Conservation (phyloP, 2,329 filamentous ascomycete species). For the Aspergillus neotritici region DNA sequence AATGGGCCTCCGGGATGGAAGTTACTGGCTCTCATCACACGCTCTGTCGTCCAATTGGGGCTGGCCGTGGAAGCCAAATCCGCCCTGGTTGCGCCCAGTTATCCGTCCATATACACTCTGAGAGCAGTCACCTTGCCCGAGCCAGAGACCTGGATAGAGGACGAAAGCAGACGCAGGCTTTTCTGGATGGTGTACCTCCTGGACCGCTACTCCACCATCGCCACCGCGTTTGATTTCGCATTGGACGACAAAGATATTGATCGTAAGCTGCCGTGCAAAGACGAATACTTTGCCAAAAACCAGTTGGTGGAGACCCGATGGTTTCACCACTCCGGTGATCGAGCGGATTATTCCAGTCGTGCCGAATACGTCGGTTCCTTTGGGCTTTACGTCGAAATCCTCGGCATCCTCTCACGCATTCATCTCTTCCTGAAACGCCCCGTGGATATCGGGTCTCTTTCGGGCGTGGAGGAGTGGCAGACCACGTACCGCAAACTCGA, state of each 20-base stretch:
- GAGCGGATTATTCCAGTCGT: conserved; percentile 59
- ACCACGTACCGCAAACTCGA: conserved; percentile 80
- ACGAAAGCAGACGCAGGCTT: conserved; percentile 74
- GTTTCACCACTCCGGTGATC: conserved; percentile 56
- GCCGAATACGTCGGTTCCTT: conserved; percentile 82
- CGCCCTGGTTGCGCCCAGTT: conserved; percentile 68
- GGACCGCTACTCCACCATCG: conserved; percentile 83
- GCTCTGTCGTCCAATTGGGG: conserved; percentile 82
- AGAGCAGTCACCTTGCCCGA: conserved; percentile 80
- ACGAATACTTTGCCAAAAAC: conserved; percentile 80
- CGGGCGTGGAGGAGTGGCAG: conserved; percentile 87
- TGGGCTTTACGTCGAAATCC: conserved; percentile 82
- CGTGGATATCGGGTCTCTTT: conserved; percentile 76
- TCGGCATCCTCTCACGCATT: conserved; percentile 80
- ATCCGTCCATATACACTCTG: conserved; percentile 82
- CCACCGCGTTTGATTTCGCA: conserved; percentile 87
- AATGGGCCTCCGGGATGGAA: conserved; percentile 93
- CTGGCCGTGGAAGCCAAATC: conserved; percentile 78
- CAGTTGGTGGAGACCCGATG: conserved; percentile 77
- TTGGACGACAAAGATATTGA: conserved; percentile 87
- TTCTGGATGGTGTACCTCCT: conserved; percentile 95
- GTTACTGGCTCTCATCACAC: conserved; percentile 78
- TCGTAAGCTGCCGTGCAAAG: conserved; percentile 75
- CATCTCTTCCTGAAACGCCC: conserved; percentile 85
- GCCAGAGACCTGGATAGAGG: conserved; percentile 78